Base-by-base conservation (phyloP, 192 early-diverging fungal genomes). In the Diversispora eburnea region DNA sequence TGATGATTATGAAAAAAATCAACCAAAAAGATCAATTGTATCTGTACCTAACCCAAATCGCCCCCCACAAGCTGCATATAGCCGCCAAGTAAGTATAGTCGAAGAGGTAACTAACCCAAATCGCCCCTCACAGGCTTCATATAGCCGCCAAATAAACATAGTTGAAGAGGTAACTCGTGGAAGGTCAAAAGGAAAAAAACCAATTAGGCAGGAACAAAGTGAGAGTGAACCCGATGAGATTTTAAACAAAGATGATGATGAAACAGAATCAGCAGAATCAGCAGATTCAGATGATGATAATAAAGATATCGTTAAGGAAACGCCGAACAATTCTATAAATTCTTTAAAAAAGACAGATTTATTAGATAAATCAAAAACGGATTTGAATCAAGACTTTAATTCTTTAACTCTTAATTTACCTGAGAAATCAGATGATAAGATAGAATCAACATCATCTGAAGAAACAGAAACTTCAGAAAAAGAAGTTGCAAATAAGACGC, bases 401-500 rank as follows among this genome's bases (percentile, higher is more conserved):
- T 33, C 25, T 33, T 33, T 33, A 33, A 33, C 25, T 33, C 25
- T 33, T 33, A 33, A 33, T 33, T 2, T 2, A 33, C 25, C 25
- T 33, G 25, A 33, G 25, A 33, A 33, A 33, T 33, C 25, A 1
- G 25, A 33, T 33, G 25, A 33, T 33, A 0, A 33, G 25, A 2
- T 1, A 10, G 51, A 54, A 13, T 54, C 9, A 10, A 54, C 51
- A 17, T 54, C 51, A 9, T 8, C 13, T 8, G n/a, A 33, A 25
- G 48, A 58, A 42, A 41, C 55, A 25, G 48, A 58, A 42, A 41
- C 55, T 9, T 22, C 25, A 0, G 42, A 56, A 0, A 56, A 71
- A 5, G 56, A 71, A 46, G 55, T 62, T 47, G 52, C 55, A 39
- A 73, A 73, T 5, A 61, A 42, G 33, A 43, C 72, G n/a, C 12